phyloP scores from a whole-genome alignment of 805 yeast species.

The Vanderwaltozyma tropicalis region DNA sequence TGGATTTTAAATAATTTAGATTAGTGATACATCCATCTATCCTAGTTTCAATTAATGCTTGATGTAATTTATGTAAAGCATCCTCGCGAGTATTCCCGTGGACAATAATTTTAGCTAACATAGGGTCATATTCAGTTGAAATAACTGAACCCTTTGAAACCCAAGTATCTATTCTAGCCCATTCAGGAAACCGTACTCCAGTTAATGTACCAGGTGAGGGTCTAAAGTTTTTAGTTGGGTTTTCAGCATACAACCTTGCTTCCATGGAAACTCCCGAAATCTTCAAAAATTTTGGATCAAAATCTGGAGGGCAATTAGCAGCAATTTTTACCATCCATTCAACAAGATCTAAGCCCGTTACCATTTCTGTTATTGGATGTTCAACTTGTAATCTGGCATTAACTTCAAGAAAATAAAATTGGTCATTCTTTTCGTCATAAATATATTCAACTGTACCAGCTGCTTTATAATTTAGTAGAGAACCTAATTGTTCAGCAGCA shows the following conservation, averaged over 20 bases:
- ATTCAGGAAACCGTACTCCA: constrained; percentile 72
- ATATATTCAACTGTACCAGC: constrained; percentile 98
- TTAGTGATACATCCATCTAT: constrained; percentile 85
- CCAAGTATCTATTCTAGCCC: constrained; percentile 96
- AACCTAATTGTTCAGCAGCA: constrained; percentile 77
- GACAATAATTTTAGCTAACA: constrained; percentile 91
- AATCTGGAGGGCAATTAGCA: constrained; percentile 79
- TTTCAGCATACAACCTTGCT: constrained; percentile 92
- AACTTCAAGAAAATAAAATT: constrained; percentile 90
- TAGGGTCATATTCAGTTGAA: constrained; percentile 93
- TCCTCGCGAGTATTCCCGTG: constrained; percentile 84
- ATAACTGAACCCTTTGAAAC: constrained; percentile 76
- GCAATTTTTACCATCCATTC: constrained; percentile 96
- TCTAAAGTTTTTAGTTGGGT: constrained; percentile 87
- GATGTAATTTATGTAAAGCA: constrained; percentile 64
- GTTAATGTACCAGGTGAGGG: constrained; percentile 95
- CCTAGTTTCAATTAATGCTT: constrained; percentile 77
- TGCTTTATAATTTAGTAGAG: constrained; percentile 80
- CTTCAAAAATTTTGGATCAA: constrained; percentile 40
- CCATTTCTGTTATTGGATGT: constrained; percentile 94
- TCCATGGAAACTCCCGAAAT: constrained; percentile 90
- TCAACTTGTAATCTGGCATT: constrained; percentile 96
- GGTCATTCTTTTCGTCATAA: constrained; percentile 76
- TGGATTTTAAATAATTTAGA: constrained; percentile 77
- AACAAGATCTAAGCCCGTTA: constrained; percentile 87